phyloP scores from a whole-genome alignment of 2,329 filamentous ascomycete species.

The Aspergillus sp. region DNA sequence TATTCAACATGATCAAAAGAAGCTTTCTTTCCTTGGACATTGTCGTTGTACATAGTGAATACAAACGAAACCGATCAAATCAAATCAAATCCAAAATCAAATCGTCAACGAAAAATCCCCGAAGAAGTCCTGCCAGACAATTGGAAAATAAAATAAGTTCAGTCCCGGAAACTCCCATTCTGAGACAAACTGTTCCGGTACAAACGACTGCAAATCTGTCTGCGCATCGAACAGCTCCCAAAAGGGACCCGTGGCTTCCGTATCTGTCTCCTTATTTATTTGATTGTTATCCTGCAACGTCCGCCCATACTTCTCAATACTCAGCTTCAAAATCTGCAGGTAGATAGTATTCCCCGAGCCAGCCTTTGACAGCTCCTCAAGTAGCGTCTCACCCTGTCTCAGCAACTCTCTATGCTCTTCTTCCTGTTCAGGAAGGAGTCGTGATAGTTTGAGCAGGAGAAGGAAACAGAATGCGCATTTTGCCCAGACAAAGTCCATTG shows the following conservation, averaged over 20 bases:
- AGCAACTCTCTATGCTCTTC: constrained; percentile 37
- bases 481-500: constrained; percentile 54
- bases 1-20: constrained; percentile 7
- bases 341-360: constrained; percentile 37
- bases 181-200: constrained; percentile 51
- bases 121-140: constrained; percentile 44
- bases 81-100: constrained; percentile 3
- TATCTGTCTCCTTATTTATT: constrained; percentile 9
- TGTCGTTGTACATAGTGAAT: background rate
- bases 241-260: constrained; percentile 20
- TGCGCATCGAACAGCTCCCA: constrained; percentile 34
- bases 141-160: constrained; percentile 45
- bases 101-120: constrained; percentile 35
- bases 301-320: constrained; percentile 46
- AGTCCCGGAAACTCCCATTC: constrained; percentile 54
- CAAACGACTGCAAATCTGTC: constrained; percentile 47
- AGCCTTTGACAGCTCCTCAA: constrained; percentile 36
- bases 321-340: constrained; percentile 44
- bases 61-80: background rate
- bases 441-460: constrained; percentile 47
- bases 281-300: constrained; percentile 33
- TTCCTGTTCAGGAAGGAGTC: constrained; percentile 40
- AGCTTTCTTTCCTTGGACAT: background rate
- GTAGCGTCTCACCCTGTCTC: constrained; percentile 37
- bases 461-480: constrained; percentile 54